Percentiles rank a stretch among this genome's conserved stretches.
Evolutionary conservation across 441 rosid species (phyloP).

Genomic region (Adansonia madagascariensis): DNA sequence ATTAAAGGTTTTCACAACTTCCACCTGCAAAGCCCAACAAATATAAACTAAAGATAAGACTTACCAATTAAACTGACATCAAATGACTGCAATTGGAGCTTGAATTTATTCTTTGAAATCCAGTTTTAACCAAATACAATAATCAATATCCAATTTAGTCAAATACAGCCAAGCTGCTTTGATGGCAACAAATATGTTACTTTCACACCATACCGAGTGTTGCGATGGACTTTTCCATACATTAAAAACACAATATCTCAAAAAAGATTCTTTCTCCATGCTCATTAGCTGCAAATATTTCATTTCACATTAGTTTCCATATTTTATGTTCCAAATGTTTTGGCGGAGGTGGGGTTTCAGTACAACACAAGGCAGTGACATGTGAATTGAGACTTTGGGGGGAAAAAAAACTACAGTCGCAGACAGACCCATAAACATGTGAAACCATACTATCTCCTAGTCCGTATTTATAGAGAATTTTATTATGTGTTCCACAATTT

Average conservation of each 20-base stretch:
- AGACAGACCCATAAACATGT: background rate
- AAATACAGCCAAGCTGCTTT: slow-evolving; percentile 6
- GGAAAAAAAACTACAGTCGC: background rate
- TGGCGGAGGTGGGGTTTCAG: slow-evolving; percentile 1
- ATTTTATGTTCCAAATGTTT: slow-evolving; percentile 1
- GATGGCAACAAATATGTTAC: background rate
- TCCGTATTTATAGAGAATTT: background rate
- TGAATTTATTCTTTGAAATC: slow-evolving; percentile 1
- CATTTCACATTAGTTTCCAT: background rate
- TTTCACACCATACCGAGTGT: background rate
- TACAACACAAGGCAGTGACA: background rate
- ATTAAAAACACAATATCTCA: background rate
- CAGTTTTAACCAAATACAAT: slow-evolving; percentile 10
- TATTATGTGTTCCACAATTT: slow-evolving; percentile 1
- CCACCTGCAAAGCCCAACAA: slow-evolving; percentile 55
- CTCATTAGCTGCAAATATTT: background rate
- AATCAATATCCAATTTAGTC: background rate
- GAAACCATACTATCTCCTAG: background rate
- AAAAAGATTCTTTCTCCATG: background rate
- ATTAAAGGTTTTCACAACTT: slow-evolving; percentile 82
- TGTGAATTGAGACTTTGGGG: slow-evolving; percentile 10
- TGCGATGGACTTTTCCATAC: slow-evolving; percentile 6
- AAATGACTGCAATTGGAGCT: slow-evolving; percentile 10
- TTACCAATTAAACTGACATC: slow-evolving; percentile 16
- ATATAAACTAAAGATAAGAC: slow-evolving; percentile 9